phyloP scores from a whole-genome alignment of 2,329 filamentous ascomycete genomes.

The Juglanconis juglandina region DNA sequence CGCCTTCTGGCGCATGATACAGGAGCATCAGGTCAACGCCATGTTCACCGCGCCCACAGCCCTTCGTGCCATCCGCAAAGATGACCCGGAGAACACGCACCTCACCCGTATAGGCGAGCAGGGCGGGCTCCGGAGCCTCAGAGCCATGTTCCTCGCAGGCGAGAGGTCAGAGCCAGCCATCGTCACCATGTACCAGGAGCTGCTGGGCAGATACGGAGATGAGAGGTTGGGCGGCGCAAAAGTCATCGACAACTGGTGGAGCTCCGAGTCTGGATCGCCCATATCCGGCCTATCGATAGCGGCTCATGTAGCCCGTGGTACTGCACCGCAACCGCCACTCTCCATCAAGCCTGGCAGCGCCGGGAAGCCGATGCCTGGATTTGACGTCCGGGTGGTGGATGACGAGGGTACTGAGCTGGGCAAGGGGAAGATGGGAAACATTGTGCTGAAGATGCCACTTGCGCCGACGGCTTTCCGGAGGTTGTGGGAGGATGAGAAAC shows the following conservation, averaged over 20 bases:
- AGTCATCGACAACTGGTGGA: conserved; percentile 61
- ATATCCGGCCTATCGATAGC: conserved; percentile 54
- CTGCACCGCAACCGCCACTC: conserved; percentile 49
- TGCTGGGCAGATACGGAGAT: conserved; percentile 65
- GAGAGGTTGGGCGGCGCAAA: conserved; percentile 48
- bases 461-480: conserved; percentile 84
- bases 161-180: conserved; percentile 88
- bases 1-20: conserved; percentile 82
- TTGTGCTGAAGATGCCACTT: conserved; percentile 77
- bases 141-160: conserved; percentile 79
- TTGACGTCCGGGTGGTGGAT: conserved; percentile 80
- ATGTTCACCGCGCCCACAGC: conserved; percentile 87
- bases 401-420: conserved; percentile 71
- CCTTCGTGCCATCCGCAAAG: conserved; percentile 79
- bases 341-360: conserved; percentile 78
- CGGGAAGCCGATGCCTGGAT: conserved; percentile 87
- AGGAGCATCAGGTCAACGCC: conserved; percentile 79
- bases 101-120: conserved; percentile 62
- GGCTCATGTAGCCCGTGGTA: conserved; percentile 43
- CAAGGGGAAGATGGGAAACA: conserved; percentile 82
- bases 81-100: conserved; percentile 71
- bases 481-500: conserved; percentile 78
- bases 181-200: conserved; percentile 72
- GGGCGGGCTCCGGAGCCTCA: conserved; percentile 68
- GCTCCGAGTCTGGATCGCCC: conserved; percentile 56